phyloP scores from a whole-genome alignment of 1,139 yeast species.

The Blastobotrys arbuscula region DNA sequence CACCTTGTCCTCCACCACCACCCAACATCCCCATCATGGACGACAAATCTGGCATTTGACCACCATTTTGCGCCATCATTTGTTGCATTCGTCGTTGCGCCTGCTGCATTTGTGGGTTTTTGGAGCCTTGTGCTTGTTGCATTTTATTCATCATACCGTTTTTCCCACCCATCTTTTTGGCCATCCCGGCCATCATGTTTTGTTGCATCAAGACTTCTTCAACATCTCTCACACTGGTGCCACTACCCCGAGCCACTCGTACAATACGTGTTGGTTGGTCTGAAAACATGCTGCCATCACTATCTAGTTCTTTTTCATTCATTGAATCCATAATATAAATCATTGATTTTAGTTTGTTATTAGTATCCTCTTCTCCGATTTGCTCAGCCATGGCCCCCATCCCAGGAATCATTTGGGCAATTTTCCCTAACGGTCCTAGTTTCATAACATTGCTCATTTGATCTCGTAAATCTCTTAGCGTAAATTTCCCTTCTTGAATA shows the following conservation, averaged over 20 bases:
- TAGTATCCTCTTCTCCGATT: constrained; percentile 80
- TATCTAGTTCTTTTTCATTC: constrained; percentile 87
- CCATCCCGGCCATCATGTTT: constrained; percentile 93
- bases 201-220: constrained; percentile 91
- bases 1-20: constrained; percentile 18
- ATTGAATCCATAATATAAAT: constrained; percentile 92
- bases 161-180: constrained; percentile 58
- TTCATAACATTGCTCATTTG: constrained; percentile 94
- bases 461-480: constrained; percentile 84
- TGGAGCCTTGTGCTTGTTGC: constrained; percentile 35
- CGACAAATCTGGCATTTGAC: constrained; percentile 35
- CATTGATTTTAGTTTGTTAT: constrained; percentile 77
- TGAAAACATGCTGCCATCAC: constrained; percentile 79
- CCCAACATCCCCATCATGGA: constrained; percentile 41
- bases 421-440: constrained; percentile 92
- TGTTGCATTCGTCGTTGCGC: constrained; percentile 36
- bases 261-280: constrained; percentile 81
- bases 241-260: constrained; percentile 94
- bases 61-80: constrained; percentile 32
- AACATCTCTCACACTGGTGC: constrained; percentile 87
- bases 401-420: constrained; percentile 93
- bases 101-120: constrained; percentile 34
- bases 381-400: constrained; percentile 78
- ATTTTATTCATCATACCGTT: constrained; percentile 39
- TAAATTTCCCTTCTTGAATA: constrained; percentile 90